A percentile compares a stretch with the other conserved stretches of the same genome.
These are phyloP conservation scores for Paramarasmius palmivorus DNA, from an alignment of 1,284 basidiomycete genomes.

Conservation along the genomic window DNA sequence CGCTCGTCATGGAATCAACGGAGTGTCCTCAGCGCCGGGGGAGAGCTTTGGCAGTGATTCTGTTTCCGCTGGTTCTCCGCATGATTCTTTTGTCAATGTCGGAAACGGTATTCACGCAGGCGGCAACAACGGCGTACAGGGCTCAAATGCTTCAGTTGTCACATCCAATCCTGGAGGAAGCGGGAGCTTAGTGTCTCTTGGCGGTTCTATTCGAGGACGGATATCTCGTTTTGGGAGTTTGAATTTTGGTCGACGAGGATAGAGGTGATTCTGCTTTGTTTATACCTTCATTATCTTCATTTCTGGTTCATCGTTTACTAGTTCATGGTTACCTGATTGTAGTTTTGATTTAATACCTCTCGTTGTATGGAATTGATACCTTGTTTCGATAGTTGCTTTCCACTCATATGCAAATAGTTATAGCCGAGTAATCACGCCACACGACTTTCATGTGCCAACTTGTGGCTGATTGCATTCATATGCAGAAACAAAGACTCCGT, in stretches of 20 bases:
- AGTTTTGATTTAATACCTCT: slow-evolving; percentile 6
- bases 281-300: slow-evolving; percentile 9
- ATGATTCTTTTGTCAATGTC: slow-evolving; percentile 71
- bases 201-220: slow-evolving; percentile 58
- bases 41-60: slow-evolving; percentile 58
- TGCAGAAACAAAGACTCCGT: no score
- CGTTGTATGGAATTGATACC: slow-evolving; percentile 2
- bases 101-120: slow-evolving; percentile 37
- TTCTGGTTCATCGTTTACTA: slow-evolving; percentile 9
- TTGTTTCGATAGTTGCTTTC: neutral
- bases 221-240: slow-evolving; percentile 75
- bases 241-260: slow-evolving; percentile 61
- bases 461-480: no score
- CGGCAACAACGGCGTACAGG: slow-evolving; percentile 36
- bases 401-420: no score
- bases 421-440: no score
- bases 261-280: slow-evolving; percentile 23
- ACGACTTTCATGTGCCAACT: no score
- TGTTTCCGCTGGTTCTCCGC: slow-evolving; percentile 63
- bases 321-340: slow-evolving; percentile 5
- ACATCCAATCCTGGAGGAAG: slow-evolving; percentile 55
- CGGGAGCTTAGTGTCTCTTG: slow-evolving; percentile 50
- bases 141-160: slow-evolving; percentile 51
- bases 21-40: slow-evolving; percentile 71
- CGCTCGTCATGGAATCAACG: slow-evolving; percentile 76